Evolutionary conservation across 1,284 basidiomycete species (phyloP).

Genomic region (Athelia psychrophila): DNA sequence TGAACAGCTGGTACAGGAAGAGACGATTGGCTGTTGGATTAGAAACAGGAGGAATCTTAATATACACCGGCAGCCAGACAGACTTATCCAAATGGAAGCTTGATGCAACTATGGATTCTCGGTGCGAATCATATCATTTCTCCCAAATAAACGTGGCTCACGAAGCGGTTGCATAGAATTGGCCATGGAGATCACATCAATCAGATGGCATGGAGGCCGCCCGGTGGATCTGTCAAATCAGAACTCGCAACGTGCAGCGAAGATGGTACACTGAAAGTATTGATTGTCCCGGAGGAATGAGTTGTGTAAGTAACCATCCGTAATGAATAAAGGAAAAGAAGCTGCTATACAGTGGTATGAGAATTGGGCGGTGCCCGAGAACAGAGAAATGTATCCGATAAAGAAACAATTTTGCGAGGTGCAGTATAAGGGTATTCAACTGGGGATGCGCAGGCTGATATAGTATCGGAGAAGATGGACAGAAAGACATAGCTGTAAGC

Average conservation of each 20-base stretch:
- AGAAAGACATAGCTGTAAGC: constrained; percentile 25
- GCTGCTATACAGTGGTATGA: constrained; percentile 70
- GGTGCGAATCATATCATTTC: constrained; percentile 33
- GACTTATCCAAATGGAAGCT: constrained; percentile 46
- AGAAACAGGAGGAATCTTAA: constrained; percentile 63
- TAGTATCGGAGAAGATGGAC: constrained; percentile 24
- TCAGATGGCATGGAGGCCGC: constrained; percentile 64
- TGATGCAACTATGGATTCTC: constrained; percentile 39
- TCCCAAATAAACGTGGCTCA: constrained; percentile 1
- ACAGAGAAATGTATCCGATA: constrained; percentile 43
- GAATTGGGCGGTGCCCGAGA: constrained; percentile 42
- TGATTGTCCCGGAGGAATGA: constrained; percentile 47
- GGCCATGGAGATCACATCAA: constrained; percentile 71
- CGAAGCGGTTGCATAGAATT: constrained; percentile 36
- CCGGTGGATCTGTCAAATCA: constrained; percentile 23
- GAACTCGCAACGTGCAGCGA: constrained; percentile 64
- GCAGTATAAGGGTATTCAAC: constrained; percentile 63
- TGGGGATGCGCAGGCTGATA: constrained; percentile 16
- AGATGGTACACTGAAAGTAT: constrained; percentile 77
- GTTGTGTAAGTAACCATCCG: constrained; percentile 34
- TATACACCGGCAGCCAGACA: constrained; percentile 43
- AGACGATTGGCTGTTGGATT: constrained; percentile 66
- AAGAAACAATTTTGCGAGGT: constrained; percentile 63
- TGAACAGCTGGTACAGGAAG: constrained; percentile 29
- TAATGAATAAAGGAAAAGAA: constrained; percentile 43